Percentiles rank a stretch among this genome's conserved stretches.
Conservation (phyloP, 106 monocot genomes). For the Dendrobium huoshanense region DNA sequence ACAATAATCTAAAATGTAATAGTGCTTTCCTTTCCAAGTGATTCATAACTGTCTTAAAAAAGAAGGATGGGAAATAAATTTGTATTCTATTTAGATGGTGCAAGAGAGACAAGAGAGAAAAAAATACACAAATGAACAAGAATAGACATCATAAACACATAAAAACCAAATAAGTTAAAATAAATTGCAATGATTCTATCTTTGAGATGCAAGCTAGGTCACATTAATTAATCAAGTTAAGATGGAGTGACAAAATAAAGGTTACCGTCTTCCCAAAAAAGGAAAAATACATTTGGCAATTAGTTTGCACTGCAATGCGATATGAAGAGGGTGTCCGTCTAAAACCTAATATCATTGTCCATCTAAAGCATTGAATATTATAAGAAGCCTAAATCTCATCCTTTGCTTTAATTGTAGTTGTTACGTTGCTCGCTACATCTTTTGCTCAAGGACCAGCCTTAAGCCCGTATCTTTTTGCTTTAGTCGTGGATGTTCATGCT, state of each 20-base stretch:
- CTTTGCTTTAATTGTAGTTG: too few relatives aligned
- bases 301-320: not conserved
- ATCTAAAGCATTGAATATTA: too few relatives aligned
- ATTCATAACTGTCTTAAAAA: not conserved
- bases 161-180: not conserved
- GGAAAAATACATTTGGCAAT: not conserved
- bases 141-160: not conserved
- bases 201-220: not conserved
- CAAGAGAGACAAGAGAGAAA: not conserved
- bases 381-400: too few relatives aligned
- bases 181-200: not conserved
- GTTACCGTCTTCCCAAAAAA: not conserved
- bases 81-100: not conserved
- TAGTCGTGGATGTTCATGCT: too few relatives aligned
- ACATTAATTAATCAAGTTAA: not conserved
- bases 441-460: too few relatives aligned
- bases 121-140: not conserved
- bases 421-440: too few relatives aligned
- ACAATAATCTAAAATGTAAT: not conserved
- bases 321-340: not conserved
- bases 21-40: not conserved
- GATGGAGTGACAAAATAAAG: not conserved
- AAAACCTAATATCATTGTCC: too few relatives aligned
- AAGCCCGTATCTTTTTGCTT: too few relatives aligned
- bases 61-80: not conserved